These are phyloP conservation scores for Paramyrothecium sp. DNA, from an alignment of 2,329 filamentous ascomycete species.

Conservation along the genomic window DNA sequence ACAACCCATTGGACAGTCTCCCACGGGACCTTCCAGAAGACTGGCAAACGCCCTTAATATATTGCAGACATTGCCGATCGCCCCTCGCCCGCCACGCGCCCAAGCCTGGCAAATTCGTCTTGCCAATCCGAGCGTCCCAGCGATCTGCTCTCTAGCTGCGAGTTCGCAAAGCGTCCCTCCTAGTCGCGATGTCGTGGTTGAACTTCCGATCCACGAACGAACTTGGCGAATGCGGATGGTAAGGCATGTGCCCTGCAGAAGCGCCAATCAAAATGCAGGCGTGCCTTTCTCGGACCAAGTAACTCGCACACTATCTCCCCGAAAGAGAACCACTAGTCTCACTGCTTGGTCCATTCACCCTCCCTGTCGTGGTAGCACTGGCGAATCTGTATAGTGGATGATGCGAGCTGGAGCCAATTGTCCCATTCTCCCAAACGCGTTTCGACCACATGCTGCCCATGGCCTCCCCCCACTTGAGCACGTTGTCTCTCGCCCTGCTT, in stretches of 20 bases:
- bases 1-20: constrained; percentile 1
- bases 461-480: background rate
- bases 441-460: background rate
- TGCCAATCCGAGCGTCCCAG: no score
- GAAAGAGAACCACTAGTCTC: background rate
- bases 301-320: background rate
- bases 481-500: background rate
- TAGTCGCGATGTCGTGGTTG: no score
- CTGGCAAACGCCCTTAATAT: background rate
- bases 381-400: background rate
- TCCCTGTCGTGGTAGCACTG: background rate
- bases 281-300: background rate
- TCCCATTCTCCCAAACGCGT: background rate
- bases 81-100: background rate
- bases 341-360: background rate
- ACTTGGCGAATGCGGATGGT: no score
- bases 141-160: no score
- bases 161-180: no score
- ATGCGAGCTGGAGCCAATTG: background rate
- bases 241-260: background rate
- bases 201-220: no score
- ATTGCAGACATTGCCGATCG: no score
- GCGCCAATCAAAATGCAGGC: background rate
- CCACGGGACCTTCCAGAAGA: background rate
- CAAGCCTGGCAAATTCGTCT: no score